Base-by-base conservation (phyloP, 1,284 basidiomycete genomes). In the Ceratobasidium sp. region DNA sequence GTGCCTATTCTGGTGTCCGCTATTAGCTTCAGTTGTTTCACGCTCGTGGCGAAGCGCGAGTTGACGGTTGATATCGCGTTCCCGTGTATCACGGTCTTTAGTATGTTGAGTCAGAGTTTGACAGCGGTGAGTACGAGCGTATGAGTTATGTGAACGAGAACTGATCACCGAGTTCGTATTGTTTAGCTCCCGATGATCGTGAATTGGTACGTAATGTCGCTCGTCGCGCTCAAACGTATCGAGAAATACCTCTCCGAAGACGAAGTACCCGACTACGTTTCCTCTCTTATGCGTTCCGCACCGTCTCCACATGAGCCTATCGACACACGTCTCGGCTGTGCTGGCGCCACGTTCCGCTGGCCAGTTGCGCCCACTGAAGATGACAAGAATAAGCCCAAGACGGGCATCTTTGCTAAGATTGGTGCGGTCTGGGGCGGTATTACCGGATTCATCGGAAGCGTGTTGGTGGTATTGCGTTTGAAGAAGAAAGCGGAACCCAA, bases 251-350 rank as follows among this genome's bases (percentile, higher is more conserved):
- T 77, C 14, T 29, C 63, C 7, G 77, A 77, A 36, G 77, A 77
- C 24, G 77, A 77, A 57, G 77, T 77, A 22, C 73, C 75, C 24
- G 74, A 77, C 24, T 74, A 75, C 31, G 76, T 77, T n/a, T 77
- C 76, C 8, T 72, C 50, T 9, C 74, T 76, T 53, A 76, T 64
- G 73, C 76, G 76, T n/a, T 31, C 63, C 2, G 53, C 73, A n/a
- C 64, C 64, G 14, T 48, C 72, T 56, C 67, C 67, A 17, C 67
- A 60, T 22, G 67, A 72, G 33, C 72, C 72, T 22, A 15, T 48
- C 50, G 66, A 75, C 50, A 57, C 56, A 7, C 74, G 65, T 22
- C 47, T 75, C 45, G 74, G 75, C 33, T 72, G 65, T 11, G 63
- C 67, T 6, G 73, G 41, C 36, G 73, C 73, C 6, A 75, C 77